Base-by-base conservation (phyloP, 116 monocot species). In the Iris pallida region DNA sequence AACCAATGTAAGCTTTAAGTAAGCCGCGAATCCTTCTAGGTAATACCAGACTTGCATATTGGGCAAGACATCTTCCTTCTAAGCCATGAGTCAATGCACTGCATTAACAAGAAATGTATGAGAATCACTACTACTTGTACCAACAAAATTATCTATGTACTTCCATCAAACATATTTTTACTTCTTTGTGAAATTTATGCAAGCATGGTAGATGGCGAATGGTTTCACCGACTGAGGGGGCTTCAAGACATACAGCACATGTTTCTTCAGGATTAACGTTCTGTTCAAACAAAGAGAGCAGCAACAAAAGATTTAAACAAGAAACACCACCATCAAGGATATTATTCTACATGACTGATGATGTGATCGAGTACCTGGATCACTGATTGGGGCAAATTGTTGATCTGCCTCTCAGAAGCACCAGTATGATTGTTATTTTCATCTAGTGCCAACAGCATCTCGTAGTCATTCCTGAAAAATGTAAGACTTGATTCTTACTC, bases 401-500 rank as follows among this genome's bases (percentile, higher is more conserved):
- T 86, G 20, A 93, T 93, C 77, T 88, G 99, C 20, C 57, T 76
- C 12, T 72, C 68, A 46, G 90, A 82, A 70, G 93, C 93, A 30
- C 30, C 30, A 72, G 65, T 49, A 69, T 86, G 80, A 72, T 87
- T 76, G 58, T 88, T 90, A 57, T 90, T 77, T 9, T 90, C 82
- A 78, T 93, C 99, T 45, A 99, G 82, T 14, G 93, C 63, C 77
- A 90, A 77, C 55, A 99, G 79, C 78, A 82, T 76, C 59, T 99
- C 99, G 77, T 93, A 99, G 47, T 99, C 99, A 79, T 85, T 62
- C 76, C 85, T 89, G 3, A 4, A 72, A 70, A 8, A 7, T 16
- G 56, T 15, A 20, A 70, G 45, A 7, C 13, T 51, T 7, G 13
- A 51, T 58, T 4, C 30, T 30, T 30, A 30, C 2, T 30, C 30